Base-by-base conservation (phyloP, 495 filamentous ascomycete genomes). In the Xylaria curta region DNA sequence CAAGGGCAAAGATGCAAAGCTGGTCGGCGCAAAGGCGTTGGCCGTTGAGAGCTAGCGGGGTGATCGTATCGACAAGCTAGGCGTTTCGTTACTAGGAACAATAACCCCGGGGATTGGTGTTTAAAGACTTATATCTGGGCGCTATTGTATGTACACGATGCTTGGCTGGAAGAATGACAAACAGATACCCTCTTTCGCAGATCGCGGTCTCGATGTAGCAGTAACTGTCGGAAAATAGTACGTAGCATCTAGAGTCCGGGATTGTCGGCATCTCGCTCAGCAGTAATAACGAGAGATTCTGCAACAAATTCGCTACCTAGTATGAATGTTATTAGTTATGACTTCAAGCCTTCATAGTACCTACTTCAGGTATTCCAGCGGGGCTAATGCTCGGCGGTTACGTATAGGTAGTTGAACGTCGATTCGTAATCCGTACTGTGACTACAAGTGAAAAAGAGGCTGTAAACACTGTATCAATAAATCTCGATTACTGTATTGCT, bases 1-100 rank as follows among this genome's bases (percentile, higher is more conserved):
- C 83, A 80, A 85, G 73, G 75, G 82, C 78, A 72, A 78, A 51
- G 80, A 76, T 28, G 86, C 84, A 47, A 87, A 84, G 80, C 61
- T 97, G 71, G 88, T 97, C 5, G 94, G 94, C 8, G 81, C 91
- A 54, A 94, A 91, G 84, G 92, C 91, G 8, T 83, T 91, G 85
- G 87, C 89, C 49, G 83, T 97, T 77, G 94, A 96, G 87, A 90
- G 87, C 72, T 93, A 69, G 53, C 12, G 24, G 3, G 13, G 12
- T 4, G 26, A 5, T 13, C 10, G 24, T 12, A 9, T 46, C 40
- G 40, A 26, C n/a, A 46, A 47, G 38, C 26, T 21, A n/a, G 61
- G 28, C 2, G 56, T 59, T 59, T 31, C 31, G 3, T 3, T 7
- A 6, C 21, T 33, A 4, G 31, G 17, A 19, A 60, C 38, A 17